Evolutionary conservation across 176 grass and related monocot species (phyloP), one percentile per base, ranked within the genome.

Genomic region (Pharus latifolius): DNA sequence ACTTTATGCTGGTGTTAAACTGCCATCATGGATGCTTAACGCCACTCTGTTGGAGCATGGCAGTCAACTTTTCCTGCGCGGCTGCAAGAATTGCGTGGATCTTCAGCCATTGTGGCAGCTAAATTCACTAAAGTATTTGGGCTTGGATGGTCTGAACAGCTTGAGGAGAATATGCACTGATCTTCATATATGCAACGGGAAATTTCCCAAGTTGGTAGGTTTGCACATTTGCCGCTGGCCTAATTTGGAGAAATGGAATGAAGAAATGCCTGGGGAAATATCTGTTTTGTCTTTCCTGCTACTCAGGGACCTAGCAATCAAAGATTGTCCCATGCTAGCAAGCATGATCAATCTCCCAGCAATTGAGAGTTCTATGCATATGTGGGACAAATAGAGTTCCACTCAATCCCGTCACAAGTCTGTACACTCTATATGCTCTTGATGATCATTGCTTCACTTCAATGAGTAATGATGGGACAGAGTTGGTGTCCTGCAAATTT

Each of bases 11-110:
- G 57, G 69, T 16, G 1, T 37, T 4, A 37, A 67, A 0, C 29
- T 82, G 44, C 57, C 70, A 5, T 22, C 53, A 10, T 82, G 79
- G 79, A 56, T 67, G 34, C 27, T 16, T 10, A 13, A 67, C 8
- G 37, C 30, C 15, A 24, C n/a, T 1, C 5, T 66, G 35, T 2
- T 82, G 13, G 16, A 80, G 38, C 68, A 63, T 51, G 17, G 72
- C 1, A 48, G 60, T 10, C 40, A 73, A 34, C 17, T 80, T 22
- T 2, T 2, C 44, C 14, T 80, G 11, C 13, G 17, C 17, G 1
- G 2, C 1, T 73, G 67, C 45, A 31, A 4, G 30, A 18, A 53
- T 5, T 63, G 35, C 27, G 56, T 15, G 4, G 33, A 26, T 12
- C 26, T 80, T 46, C 66, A 65, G 16, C 5, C 77, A 16, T 43